Evolutionary conservation across 192 early-diverging fungal genomes (phyloP), one percentile per base, ranked within the genome.

Genomic region (Coemansia umbellata): DNA sequence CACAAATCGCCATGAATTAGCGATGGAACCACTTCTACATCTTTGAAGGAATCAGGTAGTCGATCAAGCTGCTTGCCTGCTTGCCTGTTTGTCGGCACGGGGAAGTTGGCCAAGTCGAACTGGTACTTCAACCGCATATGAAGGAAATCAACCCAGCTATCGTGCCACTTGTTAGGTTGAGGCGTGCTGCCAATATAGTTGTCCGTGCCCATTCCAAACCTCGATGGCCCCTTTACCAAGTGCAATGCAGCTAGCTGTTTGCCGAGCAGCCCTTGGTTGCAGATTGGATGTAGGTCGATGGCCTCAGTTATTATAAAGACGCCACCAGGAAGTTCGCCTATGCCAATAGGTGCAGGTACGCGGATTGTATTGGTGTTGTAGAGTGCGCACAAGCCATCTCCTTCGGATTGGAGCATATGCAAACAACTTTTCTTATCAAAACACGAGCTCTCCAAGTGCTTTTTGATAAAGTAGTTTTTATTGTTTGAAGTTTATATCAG

Each of bases 1-100:
- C 63, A 66, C 47, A 73, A 19, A 19, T 66, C 69, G 11, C 69
- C 69, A 43, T 73, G 63, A 7, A 73, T 22, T 26, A 73, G 33
- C 48, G 63, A 56, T 21, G 69, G 69, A 8, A 19, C 30, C 15
- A 73, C 28, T 7, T 40, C 27, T 3, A 66, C 24, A 9, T 47
- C 63, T 13, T 33, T 18, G 44, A 73, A 73, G 31, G 58, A 57
- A 26, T 37, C 36, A 0, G 63, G 54, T 32, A 73, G 30, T 18
- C 60, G 37, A 2, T n/a, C 27, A 5, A 73, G 31, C 42, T 61
- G 59, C 50, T 58, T 33, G 15, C 30, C 3, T 2, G 47, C 40
- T 14, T 26, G 37, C 37, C 13, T 26, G 2, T 41, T 21, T 1
- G 28, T 3, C 3, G 10, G 0, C 8, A 28, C 63, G 0, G 43